Evolutionary conservation across 2,329 filamentous ascomycete species (phyloP).

Genomic region (Talaromyces sp.): DNA sequence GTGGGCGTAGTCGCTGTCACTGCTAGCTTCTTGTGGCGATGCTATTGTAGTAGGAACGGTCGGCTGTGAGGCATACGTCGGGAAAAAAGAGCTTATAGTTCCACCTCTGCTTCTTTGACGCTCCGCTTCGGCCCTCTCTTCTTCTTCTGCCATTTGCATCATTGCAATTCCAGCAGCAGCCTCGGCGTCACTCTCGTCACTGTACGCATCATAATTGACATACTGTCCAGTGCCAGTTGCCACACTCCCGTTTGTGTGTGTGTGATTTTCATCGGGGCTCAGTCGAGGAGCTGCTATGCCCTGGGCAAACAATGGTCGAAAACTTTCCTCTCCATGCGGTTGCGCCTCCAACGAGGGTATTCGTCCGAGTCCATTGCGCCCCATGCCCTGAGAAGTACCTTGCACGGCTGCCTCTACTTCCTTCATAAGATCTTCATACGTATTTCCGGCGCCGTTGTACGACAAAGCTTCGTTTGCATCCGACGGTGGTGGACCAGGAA

Average conservation of each 20-base stretch:
- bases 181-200: slow-evolving; percentile 82
- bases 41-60: slow-evolving; percentile 30
- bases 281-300: slow-evolving; percentile 23
- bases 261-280: slow-evolving; percentile 44
- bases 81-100: slow-evolving; percentile 51
- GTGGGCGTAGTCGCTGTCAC: slow-evolving; percentile 67
- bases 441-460: slow-evolving; percentile 25
- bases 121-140: slow-evolving; percentile 58
- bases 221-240: slow-evolving; percentile 44
- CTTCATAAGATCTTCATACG: slow-evolving; percentile 56
- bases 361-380: neutral
- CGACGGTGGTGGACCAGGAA: slow-evolving; percentile 53
- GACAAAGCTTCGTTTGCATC: slow-evolving; percentile 38
- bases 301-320: slow-evolving; percentile 18
- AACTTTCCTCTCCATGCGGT: slow-evolving; percentile 19
- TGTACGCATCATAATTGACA: slow-evolving; percentile 48
- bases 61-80: slow-evolving; percentile 39
- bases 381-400: slow-evolving; percentile 17
- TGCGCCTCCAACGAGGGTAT: slow-evolving; percentile 3
- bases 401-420: slow-evolving; percentile 55
- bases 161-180: slow-evolving; percentile 79
- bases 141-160: slow-evolving; percentile 76
- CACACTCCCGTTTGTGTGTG: slow-evolving; percentile 48
- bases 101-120: slow-evolving; percentile 50
- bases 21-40: slow-evolving; percentile 43